A percentile compares a stretch with the other conserved stretches of the same genome.
phyloP scores from a whole-genome alignment of 805 yeast species.

The Yueomyces sp. region DNA sequence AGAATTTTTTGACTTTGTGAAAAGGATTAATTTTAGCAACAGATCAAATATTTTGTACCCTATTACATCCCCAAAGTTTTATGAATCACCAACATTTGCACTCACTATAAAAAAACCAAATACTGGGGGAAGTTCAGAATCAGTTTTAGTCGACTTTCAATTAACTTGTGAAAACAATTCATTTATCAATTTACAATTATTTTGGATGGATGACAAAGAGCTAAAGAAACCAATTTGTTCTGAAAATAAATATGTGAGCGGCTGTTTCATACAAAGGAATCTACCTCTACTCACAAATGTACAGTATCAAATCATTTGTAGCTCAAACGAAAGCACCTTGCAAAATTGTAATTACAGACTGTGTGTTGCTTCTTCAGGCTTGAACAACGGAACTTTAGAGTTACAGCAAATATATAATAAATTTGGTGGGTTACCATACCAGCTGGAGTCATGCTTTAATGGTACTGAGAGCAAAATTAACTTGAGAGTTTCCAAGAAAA shows the following conservation, averaged over 20 bases:
- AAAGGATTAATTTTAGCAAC: not conserved
- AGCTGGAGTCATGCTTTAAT: not conserved
- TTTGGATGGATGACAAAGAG: constrained; percentile 8
- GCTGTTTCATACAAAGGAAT: constrained; percentile 3
- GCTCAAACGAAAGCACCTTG: not conserved
- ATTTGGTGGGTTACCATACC: constrained; percentile 15
- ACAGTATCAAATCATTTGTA: constrained; percentile 11
- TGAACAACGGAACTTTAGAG: not conserved
- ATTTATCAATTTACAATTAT: constrained; percentile 11
- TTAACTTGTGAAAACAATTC: not conserved
- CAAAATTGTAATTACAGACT: too few species aligned
- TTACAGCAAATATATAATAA: constrained; percentile 6
- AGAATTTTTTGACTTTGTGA: constrained; percentile 1
- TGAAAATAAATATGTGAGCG: constrained; percentile 5
- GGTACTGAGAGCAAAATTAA: too few species aligned
- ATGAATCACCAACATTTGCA: not conserved
- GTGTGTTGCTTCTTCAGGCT: too few species aligned
- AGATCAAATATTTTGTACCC: not conserved
- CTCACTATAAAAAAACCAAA: not conserved
- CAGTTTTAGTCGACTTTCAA: too few species aligned
- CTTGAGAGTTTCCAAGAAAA: constrained; percentile 1
- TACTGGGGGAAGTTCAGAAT: not conserved
- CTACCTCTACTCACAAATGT: constrained; percentile 11
- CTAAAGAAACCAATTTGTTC: constrained; percentile 11
- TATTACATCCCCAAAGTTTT: not conserved